These are phyloP conservation scores for Saussurea involucrata DNA, from an alignment of 129 eudicot species.

Conservation along the genomic window DNA sequence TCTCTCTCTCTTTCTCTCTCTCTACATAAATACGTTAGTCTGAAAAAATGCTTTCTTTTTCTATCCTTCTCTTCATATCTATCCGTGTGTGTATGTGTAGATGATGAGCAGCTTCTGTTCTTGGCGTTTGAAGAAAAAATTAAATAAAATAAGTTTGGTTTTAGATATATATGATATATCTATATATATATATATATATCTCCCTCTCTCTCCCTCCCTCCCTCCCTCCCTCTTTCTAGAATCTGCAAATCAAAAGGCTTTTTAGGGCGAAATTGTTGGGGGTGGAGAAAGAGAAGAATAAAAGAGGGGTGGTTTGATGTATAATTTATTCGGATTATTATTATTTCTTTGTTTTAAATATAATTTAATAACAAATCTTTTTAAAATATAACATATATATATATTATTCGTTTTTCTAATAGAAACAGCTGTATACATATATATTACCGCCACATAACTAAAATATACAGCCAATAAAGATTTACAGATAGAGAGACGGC, in stretches of 20 bases:
- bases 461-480: background rate
- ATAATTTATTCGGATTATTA: conserved; percentile 14
- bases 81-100: background rate
- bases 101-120: conserved; percentile 34
- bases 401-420: background rate
- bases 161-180: background rate
- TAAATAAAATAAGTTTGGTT: background rate
- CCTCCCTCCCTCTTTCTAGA: conserved; percentile 17
- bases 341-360: background rate
- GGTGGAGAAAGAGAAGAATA: background rate
- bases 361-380: background rate
- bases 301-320: conserved; percentile 12
- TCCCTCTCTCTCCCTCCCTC: background rate
- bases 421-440: conserved; percentile 15
- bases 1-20: conserved; percentile 3
- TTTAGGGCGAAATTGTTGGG: conserved; percentile 19
- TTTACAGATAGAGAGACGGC: background rate
- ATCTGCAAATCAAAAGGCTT: conserved; percentile 33
- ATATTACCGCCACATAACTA: background rate
- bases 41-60: conserved; percentile 10
- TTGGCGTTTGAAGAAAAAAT: conserved; percentile 19
- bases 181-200: background rate
- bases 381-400: background rate
- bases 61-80: conserved; percentile 10
- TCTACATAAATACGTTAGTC: conserved; percentile 18